Conservation (phyloP, 768 basidiomycete species). For the Hygrocybe coccinea region DNA sequence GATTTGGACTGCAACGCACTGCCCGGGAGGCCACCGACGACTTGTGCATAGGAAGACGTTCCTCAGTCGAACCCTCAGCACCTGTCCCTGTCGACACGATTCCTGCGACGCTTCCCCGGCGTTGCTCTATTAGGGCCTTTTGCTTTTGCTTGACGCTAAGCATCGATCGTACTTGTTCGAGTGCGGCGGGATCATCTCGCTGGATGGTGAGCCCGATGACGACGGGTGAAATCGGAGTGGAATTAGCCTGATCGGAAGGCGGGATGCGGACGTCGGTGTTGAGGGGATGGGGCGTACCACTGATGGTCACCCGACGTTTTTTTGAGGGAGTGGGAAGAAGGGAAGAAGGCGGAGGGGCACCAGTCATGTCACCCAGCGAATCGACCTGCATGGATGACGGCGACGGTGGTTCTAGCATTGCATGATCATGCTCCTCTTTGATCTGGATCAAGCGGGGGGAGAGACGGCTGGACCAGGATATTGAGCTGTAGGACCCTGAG, state of each 20-base stretch:
- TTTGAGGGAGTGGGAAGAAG: slow-evolving; percentile 47
- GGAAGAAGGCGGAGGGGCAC: slow-evolving; percentile 39
- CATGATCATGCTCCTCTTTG: slow-evolving; percentile 62
- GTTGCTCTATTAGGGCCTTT: slow-evolving; percentile 65
- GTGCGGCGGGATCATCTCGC: slow-evolving; percentile 52
- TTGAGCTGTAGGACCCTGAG: not conserved
- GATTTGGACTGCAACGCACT: slow-evolving; percentile 37
- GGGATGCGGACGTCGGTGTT: slow-evolving; percentile 46
- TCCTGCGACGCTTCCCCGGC: slow-evolving; percentile 54
- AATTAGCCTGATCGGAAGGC: slow-evolving; percentile 39
- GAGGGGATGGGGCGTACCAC: slow-evolving; percentile 51
- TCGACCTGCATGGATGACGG: slow-evolving; percentile 24
- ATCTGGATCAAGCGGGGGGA: slow-evolving; percentile 48
- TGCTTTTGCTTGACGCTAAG: slow-evolving; percentile 65
- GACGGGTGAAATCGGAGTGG: slow-evolving; percentile 62
- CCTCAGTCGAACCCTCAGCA: slow-evolving; percentile 26
- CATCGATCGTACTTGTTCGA: slow-evolving; percentile 62
- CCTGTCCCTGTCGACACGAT: slow-evolving; percentile 31
- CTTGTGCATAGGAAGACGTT: slow-evolving; percentile 23
- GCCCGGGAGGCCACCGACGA: slow-evolving; percentile 22
- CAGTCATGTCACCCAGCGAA: slow-evolving; percentile 24
- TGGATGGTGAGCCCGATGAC: slow-evolving; percentile 57
- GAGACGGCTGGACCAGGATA: slow-evolving; percentile 30
- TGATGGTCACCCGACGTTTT: slow-evolving; percentile 69
- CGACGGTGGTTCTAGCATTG: slow-evolving; percentile 39